phyloP scores from a whole-genome alignment of 2,329 filamentous ascomycete genomes.

The Blumeria hordei region DNA sequence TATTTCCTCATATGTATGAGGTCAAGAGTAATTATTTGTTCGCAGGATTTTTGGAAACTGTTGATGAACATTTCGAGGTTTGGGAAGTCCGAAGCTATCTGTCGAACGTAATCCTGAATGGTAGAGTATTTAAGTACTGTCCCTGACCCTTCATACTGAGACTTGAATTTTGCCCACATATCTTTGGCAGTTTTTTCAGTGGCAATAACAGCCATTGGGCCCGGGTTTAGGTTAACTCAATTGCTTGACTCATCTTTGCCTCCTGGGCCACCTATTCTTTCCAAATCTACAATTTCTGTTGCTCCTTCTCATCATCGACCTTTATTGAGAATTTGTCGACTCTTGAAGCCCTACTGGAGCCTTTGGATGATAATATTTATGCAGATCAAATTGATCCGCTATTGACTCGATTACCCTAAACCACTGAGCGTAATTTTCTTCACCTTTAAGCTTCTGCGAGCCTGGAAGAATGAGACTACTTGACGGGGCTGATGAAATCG shows the following conservation, averaged over 20 bases:
- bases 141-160: not conserved
- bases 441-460: not conserved
- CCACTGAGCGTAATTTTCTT: conserved; percentile 1
- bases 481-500: not conserved
- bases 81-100: not conserved
- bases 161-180: not conserved
- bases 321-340: not conserved
- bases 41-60: not conserved
- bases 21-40: not conserved
- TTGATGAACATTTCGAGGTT: not conserved
- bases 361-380: conserved; percentile 1
- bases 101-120: conserved; percentile 1
- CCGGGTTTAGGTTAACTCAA: not conserved
- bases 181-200: not conserved
- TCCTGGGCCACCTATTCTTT: not conserved
- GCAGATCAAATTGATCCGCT: not conserved
- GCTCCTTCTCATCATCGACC: not conserved
- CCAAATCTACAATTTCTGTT: not conserved
- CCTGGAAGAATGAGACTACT: not conserved
- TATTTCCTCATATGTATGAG: not conserved
- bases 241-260: not conserved
- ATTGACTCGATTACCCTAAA: not conserved
- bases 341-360: not conserved
- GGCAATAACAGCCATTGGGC: not conserved
- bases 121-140: not conserved